Base-by-base conservation (phyloP, 1,139 yeast species). In the Oligophagozyma castellii region DNA sequence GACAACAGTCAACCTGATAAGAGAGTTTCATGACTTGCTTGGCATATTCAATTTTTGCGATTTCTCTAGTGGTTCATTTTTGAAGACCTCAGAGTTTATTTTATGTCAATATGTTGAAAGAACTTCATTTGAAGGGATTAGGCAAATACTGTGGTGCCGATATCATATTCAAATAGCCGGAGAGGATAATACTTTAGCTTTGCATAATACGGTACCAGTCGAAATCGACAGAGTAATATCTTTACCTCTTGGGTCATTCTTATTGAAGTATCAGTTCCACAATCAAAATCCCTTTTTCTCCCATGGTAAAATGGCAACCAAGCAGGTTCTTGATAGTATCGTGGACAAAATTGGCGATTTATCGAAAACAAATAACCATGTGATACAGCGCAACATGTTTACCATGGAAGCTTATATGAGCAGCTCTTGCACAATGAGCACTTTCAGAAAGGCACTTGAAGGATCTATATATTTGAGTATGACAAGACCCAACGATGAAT, bases 101-200 rank as follows among this genome's bases (percentile, higher is more conserved):
- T 55, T 83, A 15, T 56, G 72, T 4, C 44, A 57, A 1, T 54
- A 66, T 16, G 56, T 63, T 5, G 56, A 67, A 44, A 43, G 48
- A 2, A 64, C 60, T 5, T 59, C 67, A 2, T 49, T 49, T 51
- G 56, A 22, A 74, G 76, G 35, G 57, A 63, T 25, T 83, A 84
- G 80, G 6, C 96, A 89, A 44, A 63, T 83, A 19, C 57, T 89
- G 14, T 65, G 73, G 37, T 89, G 98, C 49, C 64, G 81, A 8
- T 83, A 76, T 44, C 93, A 81, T 24, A 64, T 80, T 33, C 59
- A 63, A 2, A 57, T 83, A 3, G 59, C 73, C 1, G 61, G 71
- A 14, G 83, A 73, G 13, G 62, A 61, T 5, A 70, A 69, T 39
- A 58, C 60, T 4, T 84, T 93, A 0, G 64, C 58, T 23, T 76